A percentile compares a stretch with the other conserved stretches of the same genome.
phyloP scores from a whole-genome alignment of 2,329 filamentous ascomycete species.

The Alternaria arbusti region DNA sequence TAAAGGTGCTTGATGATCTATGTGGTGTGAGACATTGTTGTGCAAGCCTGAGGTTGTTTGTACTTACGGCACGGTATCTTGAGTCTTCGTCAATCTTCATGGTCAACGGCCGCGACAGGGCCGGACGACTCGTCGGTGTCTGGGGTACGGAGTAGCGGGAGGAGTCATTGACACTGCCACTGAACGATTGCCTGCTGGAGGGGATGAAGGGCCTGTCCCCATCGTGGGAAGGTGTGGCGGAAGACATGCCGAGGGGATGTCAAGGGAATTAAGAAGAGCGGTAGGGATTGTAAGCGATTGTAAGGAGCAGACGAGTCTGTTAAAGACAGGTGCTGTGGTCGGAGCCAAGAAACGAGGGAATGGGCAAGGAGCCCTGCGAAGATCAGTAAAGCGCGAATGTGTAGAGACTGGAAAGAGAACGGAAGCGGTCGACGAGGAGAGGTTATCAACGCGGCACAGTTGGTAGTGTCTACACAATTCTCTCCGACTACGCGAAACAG shows the following conservation, averaged over 20 bases:
- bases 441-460: constrained; percentile 15
- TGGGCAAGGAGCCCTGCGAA: constrained; percentile 15
- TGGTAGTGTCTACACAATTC: constrained; percentile 15
- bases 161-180: constrained; percentile 11
- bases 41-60: neutral
- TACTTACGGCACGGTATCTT: constrained; percentile 31
- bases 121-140: constrained; percentile 12
- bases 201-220: constrained; percentile 7
- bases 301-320: constrained; percentile 3
- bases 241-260: constrained; percentile 15
- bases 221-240: constrained; percentile 6
- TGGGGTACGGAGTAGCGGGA: constrained; percentile 12
- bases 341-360: constrained; percentile 10
- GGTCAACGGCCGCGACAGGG: constrained; percentile 17
- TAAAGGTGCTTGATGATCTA: constrained; percentile 40
- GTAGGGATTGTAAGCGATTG: constrained; percentile 10
- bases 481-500: constrained; percentile 7
- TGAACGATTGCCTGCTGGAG: constrained; percentile 18
- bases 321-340: neutral
- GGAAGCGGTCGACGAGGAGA: constrained; percentile 10
- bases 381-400: constrained; percentile 2
- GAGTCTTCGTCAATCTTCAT: constrained; percentile 34
- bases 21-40: neutral
- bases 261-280: neutral
- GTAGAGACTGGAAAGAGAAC: constrained; percentile 7